Percentiles rank a stretch among this genome's conserved stretches.
phyloP scores from a whole-genome alignment of 2,329 filamentous ascomycete species.

The Coniochaeta hoffmannii region DNA sequence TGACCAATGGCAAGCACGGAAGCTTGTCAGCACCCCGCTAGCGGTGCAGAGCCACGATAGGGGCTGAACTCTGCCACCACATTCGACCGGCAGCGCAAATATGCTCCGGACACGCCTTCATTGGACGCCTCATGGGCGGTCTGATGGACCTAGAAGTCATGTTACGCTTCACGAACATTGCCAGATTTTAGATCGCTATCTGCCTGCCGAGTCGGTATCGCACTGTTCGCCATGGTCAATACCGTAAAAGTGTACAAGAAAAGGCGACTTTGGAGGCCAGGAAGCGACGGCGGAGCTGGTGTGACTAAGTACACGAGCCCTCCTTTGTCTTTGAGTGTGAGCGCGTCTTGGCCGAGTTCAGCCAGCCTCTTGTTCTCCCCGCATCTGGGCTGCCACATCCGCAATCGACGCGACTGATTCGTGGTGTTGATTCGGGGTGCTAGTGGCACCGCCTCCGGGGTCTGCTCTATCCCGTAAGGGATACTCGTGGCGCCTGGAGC shows the following conservation, averaged over 20 bases:
- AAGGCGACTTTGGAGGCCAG: no score
- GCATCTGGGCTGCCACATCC: background rate
- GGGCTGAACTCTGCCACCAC: background rate
- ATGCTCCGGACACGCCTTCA: background rate
- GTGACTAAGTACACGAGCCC: no score
- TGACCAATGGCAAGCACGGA: background rate
- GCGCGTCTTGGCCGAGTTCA: background rate
- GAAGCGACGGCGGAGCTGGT: no score
- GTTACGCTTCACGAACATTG: no score
- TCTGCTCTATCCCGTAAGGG: background rate
- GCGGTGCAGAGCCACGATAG: background rate
- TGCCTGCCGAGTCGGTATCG: no score
- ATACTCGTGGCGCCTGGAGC: background rate
- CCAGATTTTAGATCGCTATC: no score
- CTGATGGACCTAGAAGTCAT: no score
- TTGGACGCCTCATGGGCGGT: background rate
- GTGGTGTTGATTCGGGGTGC: background rate
- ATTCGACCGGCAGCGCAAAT: background rate
- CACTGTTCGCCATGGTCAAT: no score
- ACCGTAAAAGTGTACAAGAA: no score
- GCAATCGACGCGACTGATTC: background rate
- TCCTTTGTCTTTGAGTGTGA: no score
- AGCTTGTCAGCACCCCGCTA: background rate
- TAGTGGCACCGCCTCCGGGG: background rate
- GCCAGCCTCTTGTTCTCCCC: background rate